phyloP scores from a whole-genome alignment of 306 rosid genomes.

The Acacia melanoxylon region DNA sequence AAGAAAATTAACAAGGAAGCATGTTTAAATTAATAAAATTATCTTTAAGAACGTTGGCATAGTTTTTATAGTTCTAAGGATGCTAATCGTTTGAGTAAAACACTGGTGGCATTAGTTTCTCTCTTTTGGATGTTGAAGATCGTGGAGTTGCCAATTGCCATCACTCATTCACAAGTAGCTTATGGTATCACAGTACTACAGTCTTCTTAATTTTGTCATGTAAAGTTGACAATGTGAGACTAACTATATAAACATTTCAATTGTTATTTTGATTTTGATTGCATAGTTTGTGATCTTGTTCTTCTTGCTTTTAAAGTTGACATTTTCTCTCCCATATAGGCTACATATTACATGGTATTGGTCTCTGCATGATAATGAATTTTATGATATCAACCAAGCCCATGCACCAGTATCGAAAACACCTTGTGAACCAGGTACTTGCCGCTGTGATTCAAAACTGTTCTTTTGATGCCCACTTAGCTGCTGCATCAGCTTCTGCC shows the following conservation, averaged over 20 bases:
- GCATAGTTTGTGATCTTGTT: background rate
- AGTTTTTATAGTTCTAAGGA: too few relatives aligned
- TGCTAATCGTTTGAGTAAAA: background rate
- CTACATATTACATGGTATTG: too few relatives aligned
- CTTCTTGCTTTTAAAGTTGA: background rate
- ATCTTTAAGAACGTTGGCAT: too few relatives aligned
- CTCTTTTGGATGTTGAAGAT: background rate
- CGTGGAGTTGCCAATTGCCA: background rate
- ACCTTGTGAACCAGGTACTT: constrained; percentile 57
- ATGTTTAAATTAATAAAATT: too few relatives aligned
- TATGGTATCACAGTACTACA: background rate
- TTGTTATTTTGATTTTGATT: background rate
- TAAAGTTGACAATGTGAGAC: background rate
- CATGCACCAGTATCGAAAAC: constrained; percentile 25
- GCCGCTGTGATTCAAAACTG: constrained; percentile 57
- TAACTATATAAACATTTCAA: background rate
- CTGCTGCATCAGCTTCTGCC: constrained; percentile 25
- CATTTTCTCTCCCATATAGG: background rate
- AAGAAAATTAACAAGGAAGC: too few relatives aligned
- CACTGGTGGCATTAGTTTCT: background rate
- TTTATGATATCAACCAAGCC: constrained; percentile 39
- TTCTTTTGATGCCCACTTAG: constrained; percentile 45
- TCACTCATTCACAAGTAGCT: background rate
- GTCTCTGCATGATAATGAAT: background rate
- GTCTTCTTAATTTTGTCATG: background rate